These are phyloP conservation scores for Priceomyces medius DNA, from an alignment of 805 yeast genomes.

Conservation along the genomic window DNA sequence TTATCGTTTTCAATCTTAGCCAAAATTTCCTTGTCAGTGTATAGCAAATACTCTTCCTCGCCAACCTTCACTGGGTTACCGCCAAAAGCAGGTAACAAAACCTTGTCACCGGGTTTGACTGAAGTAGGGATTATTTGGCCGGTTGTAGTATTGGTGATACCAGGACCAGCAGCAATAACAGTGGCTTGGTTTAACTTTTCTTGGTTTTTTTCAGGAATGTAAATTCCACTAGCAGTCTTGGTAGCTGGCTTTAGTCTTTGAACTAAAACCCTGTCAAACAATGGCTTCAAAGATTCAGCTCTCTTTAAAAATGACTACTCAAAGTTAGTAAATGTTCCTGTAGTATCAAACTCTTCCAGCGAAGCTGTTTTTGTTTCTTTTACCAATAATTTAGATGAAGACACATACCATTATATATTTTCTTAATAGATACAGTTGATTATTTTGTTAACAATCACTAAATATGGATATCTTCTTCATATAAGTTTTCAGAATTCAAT, in stretches of 20 bases:
- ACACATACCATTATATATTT: not conserved
- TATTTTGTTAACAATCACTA: not conserved
- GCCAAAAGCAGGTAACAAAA: conserved; percentile 91
- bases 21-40: conserved; percentile 91
- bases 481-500: not conserved
- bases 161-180: conserved; percentile 95
- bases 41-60: conserved; percentile 76
- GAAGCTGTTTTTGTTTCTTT: too few species aligned
- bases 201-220: conserved; percentile 93
- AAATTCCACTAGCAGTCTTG: conserved; percentile 89
- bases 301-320: conserved; percentile 62
- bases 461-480: not conserved
- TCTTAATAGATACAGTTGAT: not conserved
- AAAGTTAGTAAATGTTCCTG: conserved; percentile 10
- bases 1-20: conserved; percentile 69
- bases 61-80: conserved; percentile 87
- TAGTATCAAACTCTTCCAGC: too few species aligned
- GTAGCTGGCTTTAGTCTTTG: conserved; percentile 91
- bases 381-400: too few species aligned
- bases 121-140: conserved; percentile 73
- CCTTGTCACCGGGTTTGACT: conserved; percentile 89
- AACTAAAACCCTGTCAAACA: conserved; percentile 93
- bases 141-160: conserved; percentile 63
- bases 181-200: conserved; percentile 90
- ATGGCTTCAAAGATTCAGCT: conserved; percentile 85